phyloP scores from a whole-genome alignment of 1,284 basidiomycete genomes.

The Boletellus sp. region DNA sequence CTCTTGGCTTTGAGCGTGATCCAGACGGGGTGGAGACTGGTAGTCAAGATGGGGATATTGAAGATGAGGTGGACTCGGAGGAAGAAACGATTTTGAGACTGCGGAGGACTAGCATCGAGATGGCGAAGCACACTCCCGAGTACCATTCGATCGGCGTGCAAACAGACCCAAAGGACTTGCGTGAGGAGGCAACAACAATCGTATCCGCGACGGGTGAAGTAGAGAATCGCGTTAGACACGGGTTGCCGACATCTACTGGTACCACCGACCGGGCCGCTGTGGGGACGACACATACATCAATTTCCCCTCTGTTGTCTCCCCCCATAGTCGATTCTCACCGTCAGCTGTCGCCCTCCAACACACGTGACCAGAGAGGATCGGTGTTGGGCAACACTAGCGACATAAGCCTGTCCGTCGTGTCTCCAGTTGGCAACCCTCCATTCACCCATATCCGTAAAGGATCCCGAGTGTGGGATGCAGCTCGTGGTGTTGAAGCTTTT shows the following conservation, averaged over 20 bases:
- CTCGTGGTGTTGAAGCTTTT: slow-evolving; percentile 74
- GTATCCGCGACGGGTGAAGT: slow-evolving; percentile 14
- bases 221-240: slow-evolving; percentile 29
- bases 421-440: slow-evolving; percentile 36
- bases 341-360: background rate
- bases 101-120: slow-evolving; percentile 17
- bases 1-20: slow-evolving; percentile 45
- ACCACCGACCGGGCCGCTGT: slow-evolving; percentile 25
- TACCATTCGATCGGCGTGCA: slow-evolving; percentile 34
- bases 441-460: slow-evolving; percentile 26
- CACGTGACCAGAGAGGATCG: background rate
- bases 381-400: slow-evolving; percentile 3
- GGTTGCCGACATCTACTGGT: slow-evolving; percentile 35
- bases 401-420: background rate
- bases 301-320: slow-evolving; percentile 2
- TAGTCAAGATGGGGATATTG: slow-evolving; percentile 79
- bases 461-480: slow-evolving; percentile 74
- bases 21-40: slow-evolving; percentile 59
- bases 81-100: slow-evolving; percentile 31
- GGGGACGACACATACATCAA: slow-evolving; percentile 26
- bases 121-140: slow-evolving; percentile 3
- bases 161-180: slow-evolving; percentile 23
- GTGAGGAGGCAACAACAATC: slow-evolving; percentile 20
- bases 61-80: slow-evolving; percentile 71
- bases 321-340: background rate